Evolutionary conservation across 2,329 filamentous ascomycete species (phyloP).

Genomic region (Polytolypa hystricis): DNA sequence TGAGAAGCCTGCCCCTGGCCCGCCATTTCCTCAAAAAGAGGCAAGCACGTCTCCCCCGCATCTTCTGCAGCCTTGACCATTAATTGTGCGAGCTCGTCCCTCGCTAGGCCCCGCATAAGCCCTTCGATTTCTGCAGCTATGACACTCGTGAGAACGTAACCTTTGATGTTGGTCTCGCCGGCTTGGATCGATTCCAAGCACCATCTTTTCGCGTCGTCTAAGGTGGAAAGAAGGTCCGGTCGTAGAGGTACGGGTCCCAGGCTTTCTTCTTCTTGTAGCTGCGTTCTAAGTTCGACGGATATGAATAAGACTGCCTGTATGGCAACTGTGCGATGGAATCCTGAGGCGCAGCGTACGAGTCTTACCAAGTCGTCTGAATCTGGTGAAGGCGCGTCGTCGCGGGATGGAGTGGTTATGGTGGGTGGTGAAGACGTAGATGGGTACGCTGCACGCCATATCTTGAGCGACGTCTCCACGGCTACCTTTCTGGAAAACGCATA

Average conservation of each 20-base stretch:
- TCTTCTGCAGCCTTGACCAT: slow-evolving; percentile 32
- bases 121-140: slow-evolving; percentile 35
- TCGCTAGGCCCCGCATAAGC: slow-evolving; percentile 25
- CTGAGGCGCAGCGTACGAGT: slow-evolving; percentile 29
- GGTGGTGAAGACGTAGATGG: slow-evolving; percentile 14
- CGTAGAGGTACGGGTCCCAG: slow-evolving; percentile 18
- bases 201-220: slow-evolving; percentile 36
- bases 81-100: slow-evolving; percentile 23
- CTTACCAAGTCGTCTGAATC: slow-evolving; percentile 27
- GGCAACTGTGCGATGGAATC: slow-evolving; percentile 12
- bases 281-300: slow-evolving; percentile 16
- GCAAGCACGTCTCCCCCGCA: slow-evolving; percentile 16
- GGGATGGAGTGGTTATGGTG: neutral
- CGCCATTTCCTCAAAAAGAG: slow-evolving; percentile 17
- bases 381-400: slow-evolving; percentile 1
- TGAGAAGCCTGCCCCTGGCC: slow-evolving; percentile 7
- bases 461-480: slow-evolving; percentile 38
- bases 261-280: slow-evolving; percentile 19
- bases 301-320: slow-evolving; percentile 16
- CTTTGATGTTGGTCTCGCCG: slow-evolving; percentile 47
- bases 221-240: slow-evolving; percentile 16
- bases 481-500: slow-evolving; percentile 41
- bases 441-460: slow-evolving; percentile 34
- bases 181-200: slow-evolving; percentile 30
- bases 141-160: slow-evolving; percentile 34